Base-by-base conservation (phyloP, 2,329 filamentous ascomycete species). In the Trichoderma koningiopsis region DNA sequence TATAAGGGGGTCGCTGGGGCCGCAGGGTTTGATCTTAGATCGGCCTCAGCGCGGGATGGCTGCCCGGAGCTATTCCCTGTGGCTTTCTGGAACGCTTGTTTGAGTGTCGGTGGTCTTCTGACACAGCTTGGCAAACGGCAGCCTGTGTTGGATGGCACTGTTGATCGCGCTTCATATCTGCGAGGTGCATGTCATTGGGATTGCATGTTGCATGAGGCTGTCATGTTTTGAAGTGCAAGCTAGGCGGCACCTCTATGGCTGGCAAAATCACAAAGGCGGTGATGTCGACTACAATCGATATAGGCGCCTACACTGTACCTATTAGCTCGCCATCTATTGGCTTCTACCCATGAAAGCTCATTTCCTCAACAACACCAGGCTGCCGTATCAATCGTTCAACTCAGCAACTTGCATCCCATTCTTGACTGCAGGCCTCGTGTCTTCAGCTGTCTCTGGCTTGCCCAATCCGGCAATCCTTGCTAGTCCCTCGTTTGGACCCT, bases 21-120 rank as follows among this genome's bases (percentile, higher is more conserved):
- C 57, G 63, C 66, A 22, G 52, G 40, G 55, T 60, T 47, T 69
- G 68, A 69, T 59, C 68, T 65, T 59, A 68, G 66, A 68, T 68
- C 66, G 58, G 49, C 35, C 52, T 27, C n/a, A 37, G 47, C 49
- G 31, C 19, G 33, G 33, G 29, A 49, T 49, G 47, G 47, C 8
- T 47, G 24, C 29, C 43, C 37, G 43, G 33, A 37, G 24, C 10
- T 19, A 24, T 61, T 68, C 57, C 3, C 43, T 31, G 43, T 27
- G 19, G 1, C 4, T 24, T 59, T 67, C 43, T 68, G 64, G 33
- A 68, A 68, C 37, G 22, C 27, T 27, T 24, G 62, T 47, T 56
- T 33, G 29, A 57, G 37, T 27, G 33, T 22, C 27, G 40, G 22
- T 16, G 24, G 52, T 16, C 14, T 29, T 27, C 29, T 49, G 47